A percentile compares a stretch with the other conserved stretches of the same genome.
phyloP scores from a whole-genome alignment of 768 basidiomycete genomes.

The Nidularia pulvinata region DNA sequence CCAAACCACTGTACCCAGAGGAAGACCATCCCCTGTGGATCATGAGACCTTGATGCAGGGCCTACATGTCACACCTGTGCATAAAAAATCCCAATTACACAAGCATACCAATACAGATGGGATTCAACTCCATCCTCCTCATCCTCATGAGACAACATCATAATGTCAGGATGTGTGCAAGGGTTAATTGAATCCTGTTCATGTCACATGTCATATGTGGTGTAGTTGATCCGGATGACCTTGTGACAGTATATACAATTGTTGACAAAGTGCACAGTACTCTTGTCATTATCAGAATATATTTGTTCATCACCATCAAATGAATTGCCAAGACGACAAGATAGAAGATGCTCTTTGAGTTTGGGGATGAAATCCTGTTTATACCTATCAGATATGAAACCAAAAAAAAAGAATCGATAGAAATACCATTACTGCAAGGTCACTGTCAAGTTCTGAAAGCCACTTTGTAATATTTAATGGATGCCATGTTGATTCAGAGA shows the following conservation, averaged over 20 bases:
- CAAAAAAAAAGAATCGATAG: not conserved
- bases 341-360: constrained; percentile 25
- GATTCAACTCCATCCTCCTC: constrained; percentile 1
- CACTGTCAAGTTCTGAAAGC: constrained; percentile 7
- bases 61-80: constrained; percentile 15
- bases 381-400: not conserved
- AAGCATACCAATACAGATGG: constrained; percentile 18
- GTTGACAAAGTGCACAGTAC: constrained; percentile 15
- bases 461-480: constrained; percentile 7
- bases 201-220: constrained; percentile 30
- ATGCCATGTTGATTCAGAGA: constrained; percentile 7
- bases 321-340: constrained; percentile 11
- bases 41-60: not conserved
- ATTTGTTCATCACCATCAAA: constrained; percentile 10
- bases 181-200: constrained; percentile 41
- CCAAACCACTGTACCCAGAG: constrained; percentile 21
- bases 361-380: constrained; percentile 19
- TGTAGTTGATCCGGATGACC: constrained; percentile 18
- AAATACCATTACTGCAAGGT: constrained; percentile 15
- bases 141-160: constrained; percentile 19
- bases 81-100: constrained; percentile 18
- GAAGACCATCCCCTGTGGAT: constrained; percentile 17
- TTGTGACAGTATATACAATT: constrained; percentile 8
- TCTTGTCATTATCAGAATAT: constrained; percentile 13
- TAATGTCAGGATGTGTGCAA: constrained; percentile 26